Evolutionary conservation across 192 early-diverging fungal species (phyloP).

Genomic region (Rhizophlyctis rosea): DNA sequence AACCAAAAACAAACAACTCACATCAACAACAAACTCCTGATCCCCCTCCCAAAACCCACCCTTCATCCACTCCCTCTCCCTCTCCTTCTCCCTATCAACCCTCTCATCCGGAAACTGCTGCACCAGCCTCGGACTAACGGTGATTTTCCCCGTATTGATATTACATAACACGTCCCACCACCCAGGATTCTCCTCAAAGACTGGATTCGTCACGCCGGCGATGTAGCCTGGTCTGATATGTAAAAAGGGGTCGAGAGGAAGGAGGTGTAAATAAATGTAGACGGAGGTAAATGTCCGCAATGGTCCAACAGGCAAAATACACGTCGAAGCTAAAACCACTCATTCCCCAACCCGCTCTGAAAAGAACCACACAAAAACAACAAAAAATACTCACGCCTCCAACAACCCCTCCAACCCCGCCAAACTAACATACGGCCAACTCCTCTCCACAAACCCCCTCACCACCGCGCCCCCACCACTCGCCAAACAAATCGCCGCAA

Average conservation of each 20-base stretch:
- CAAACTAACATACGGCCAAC: conserved; percentile 87
- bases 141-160: conserved; percentile 89
- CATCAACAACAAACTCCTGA: conserved; percentile 29
- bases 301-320: too few relatives aligned
- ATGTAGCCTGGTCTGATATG: conserved; percentile 78
- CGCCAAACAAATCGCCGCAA: conserved; percentile 84
- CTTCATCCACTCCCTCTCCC: conserved; percentile 36
- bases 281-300: not conserved
- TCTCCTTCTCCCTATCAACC: conserved; percentile 11
- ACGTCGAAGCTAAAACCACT: too few relatives aligned
- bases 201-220: conserved; percentile 94
- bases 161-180: conserved; percentile 99
- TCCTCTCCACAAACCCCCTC: conserved; percentile 80
- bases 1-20: too few relatives aligned
- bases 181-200: conserved; percentile 85
- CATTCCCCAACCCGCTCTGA: too few relatives aligned
- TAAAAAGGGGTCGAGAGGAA: conserved; percentile 6
- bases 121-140: conserved; percentile 73
- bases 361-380: too few relatives aligned
- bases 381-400: conserved; percentile 62
- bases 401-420: conserved; percentile 83
- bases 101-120: not conserved
- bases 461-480: conserved; percentile 86
- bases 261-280: conserved; percentile 14
- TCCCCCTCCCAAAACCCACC: conserved; percentile 35